Evolutionary conservation across 495 filamentous ascomycete species (phyloP), one percentile per base, ranked within the genome.

Genomic region (Lentithecium fluviatile): DNA sequence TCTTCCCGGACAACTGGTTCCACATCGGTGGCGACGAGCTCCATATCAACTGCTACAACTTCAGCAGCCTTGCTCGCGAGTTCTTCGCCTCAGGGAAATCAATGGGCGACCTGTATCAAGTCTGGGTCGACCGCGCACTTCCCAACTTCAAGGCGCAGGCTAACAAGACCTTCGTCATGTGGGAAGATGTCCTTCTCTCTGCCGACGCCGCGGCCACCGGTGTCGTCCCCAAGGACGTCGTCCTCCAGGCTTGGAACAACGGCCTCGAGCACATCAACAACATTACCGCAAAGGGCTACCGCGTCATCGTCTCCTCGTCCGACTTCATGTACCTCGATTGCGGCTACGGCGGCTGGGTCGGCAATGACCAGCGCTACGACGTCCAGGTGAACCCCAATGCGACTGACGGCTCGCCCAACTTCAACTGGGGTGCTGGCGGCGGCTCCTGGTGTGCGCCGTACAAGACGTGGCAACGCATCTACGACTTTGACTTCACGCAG

Each of bases 381-480:
- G 77, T 79, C 17, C 68, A 72, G 74, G 58, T 60, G 23, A 82
- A 82, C 68, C 77, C 79, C 0, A 68, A 68, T 24, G 47, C 42
- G 5, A 60, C 60, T 34, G 74, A 75, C 58, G 67, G 69, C 2
- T 58, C 66, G 38, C 72, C 76, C 2, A 82, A 70, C 67, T 81
- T 82, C 74, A 83, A 83, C 74, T 83, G 76, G 58, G 74, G 72
- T 38, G 81, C 77, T 59, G 67, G 66, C 53, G 81, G 81, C 19
- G 81, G 80, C n/a, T 78, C 74, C 57, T 83, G 81, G 81, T 83
- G 81, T 63, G 79, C 75, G 0, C 81, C 81, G 0, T 83, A 83
- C 73, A 83, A 83, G 66, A 80, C 79, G 62, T 83, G 81, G 81
- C 81, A 83, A 62, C 79, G 81, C 17, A 82, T 83, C 70, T 83